phyloP scores from a whole-genome alignment of 345 rosid genomes.

The Brassica carinata region DNA sequence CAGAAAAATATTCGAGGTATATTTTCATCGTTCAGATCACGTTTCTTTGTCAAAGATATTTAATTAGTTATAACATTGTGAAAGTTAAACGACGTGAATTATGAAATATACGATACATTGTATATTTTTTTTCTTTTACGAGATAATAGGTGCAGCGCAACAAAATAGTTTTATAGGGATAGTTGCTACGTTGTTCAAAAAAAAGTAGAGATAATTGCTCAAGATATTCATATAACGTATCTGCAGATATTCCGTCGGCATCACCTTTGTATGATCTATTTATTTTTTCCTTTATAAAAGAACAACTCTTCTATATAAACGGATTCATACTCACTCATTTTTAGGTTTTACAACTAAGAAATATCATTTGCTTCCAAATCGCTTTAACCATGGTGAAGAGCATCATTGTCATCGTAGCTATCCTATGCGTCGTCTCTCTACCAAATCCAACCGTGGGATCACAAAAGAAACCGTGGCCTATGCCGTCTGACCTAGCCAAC shows the following conservation, averaged over 20 bases:
- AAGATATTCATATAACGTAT: neutral
- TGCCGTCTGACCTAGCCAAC: slow-evolving; percentile 35
- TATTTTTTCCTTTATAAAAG: neutral
- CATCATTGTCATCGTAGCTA: slow-evolving; percentile 15
- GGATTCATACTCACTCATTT: slow-evolving; percentile 4
- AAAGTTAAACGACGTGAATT: neutral
- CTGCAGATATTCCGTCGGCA: neutral
- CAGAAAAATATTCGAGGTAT: neutral
- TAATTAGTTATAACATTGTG: neutral
- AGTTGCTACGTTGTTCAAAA: neutral
- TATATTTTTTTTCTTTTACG: neutral
- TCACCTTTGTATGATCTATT: neutral
- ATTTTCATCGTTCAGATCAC: neutral
- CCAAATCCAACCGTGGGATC: slow-evolving; percentile 22
- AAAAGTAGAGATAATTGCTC: neutral
- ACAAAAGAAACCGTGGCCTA: slow-evolving; percentile 36
- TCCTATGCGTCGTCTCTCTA: slow-evolving; percentile 28
- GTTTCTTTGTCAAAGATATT: neutral
- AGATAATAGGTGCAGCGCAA: neutral
- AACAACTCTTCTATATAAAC: slow-evolving; percentile 27
- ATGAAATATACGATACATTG: neutral
- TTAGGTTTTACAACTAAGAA: neutral
- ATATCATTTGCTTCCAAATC: neutral
- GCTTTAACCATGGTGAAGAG: slow-evolving; percentile 31
- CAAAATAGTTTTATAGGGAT: neutral